Evolutionary conservation across 2,329 filamentous ascomycete genomes (phyloP).

Genomic region (Knufia fluminis): DNA sequence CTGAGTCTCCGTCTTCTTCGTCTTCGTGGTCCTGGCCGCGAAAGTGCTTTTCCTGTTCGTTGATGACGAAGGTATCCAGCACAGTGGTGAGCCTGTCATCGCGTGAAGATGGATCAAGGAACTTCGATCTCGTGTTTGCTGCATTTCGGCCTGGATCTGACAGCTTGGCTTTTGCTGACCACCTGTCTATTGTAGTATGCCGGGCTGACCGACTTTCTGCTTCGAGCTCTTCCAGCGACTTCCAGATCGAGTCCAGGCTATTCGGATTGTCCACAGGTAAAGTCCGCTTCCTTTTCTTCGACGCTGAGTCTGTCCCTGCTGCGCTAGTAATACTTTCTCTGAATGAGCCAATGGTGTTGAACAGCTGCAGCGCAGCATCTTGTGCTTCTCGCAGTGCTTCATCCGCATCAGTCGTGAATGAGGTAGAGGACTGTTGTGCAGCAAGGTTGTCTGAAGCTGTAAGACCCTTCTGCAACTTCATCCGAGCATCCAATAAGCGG

Average conservation of each 20-base stretch:
- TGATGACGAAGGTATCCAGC: conserved; percentile 37
- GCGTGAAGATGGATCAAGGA: conserved; percentile 38
- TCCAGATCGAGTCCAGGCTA: conserved; percentile 60
- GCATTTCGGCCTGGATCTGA: conserved; percentile 39
- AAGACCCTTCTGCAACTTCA: conserved; percentile 85
- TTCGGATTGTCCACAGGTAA: conserved; percentile 43
- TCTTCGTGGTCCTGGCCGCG: conserved; percentile 30
- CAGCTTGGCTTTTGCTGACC: conserved; percentile 70
- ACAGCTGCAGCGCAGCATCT: conserved; percentile 72
- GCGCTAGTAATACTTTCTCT: conserved; percentile 30
- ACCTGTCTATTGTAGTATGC: conserved; percentile 71
- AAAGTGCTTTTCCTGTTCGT: conserved; percentile 35
- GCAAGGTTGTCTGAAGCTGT: conserved; percentile 43
- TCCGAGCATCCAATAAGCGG: conserved; percentile 76
- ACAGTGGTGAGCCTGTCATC: conserved; percentile 43
- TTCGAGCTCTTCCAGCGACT: conserved; percentile 59
- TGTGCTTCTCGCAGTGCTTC: conserved; percentile 68
- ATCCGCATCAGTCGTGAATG: conserved; percentile 11
- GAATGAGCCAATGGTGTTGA: conserved; percentile 55
- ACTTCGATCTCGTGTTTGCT: conserved; percentile 50
- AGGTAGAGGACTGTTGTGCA: neutral
- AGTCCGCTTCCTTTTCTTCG: conserved; percentile 39
- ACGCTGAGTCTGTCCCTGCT: conserved; percentile 15
- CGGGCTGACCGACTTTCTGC: conserved; percentile 50
- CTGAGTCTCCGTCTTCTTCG: conserved; percentile 24